Evolutionary conservation across 192 early-diverging fungal genomes (phyloP), one percentile per base, ranked within the genome.

Genomic region (Cladochytrium replicatum): DNA sequence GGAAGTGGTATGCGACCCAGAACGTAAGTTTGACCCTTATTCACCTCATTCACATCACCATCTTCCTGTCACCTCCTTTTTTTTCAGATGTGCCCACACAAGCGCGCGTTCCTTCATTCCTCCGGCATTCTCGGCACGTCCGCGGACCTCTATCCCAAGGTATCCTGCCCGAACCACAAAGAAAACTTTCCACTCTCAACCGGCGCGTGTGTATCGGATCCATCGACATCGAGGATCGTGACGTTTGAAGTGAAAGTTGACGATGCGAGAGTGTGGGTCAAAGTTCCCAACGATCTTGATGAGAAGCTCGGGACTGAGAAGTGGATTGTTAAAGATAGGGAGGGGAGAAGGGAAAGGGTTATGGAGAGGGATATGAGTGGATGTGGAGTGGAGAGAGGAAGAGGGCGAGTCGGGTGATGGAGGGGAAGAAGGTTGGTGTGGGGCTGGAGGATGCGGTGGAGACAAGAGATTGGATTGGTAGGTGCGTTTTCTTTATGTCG

Each of bases 131-230:
- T 85, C 30, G 81, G 83, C 11, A 55, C 63, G 31, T 51, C 52
- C 30, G 55, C 32, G 13, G 29, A 50, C 1, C 48, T 30, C 17
- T 29, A 52, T 29, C 69, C 78, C 4, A 78, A 80, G 37, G 72
- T 84, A 0, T 70, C 83, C 26, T 84, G 81, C 45, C 80, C 82
- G 1, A 69, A 79, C 55, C 81, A 84, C 64, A 84, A 82, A 56
- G 60, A 62, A 27, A 77, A 43, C 46, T 83, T 79, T 54, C 60
- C 76, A 11, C 54, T 83, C 7, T 55, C 55, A 26, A 71, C 67
- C 28, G 81, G 75, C 19, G 54, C 58, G 45, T 78, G 74, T 24
- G 46, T 77, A 19, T 38, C 73, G 26, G 74, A 58, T 42, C 67
- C 64, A 17, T 47, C 54, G 8, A 46, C 55, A 6, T 67, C 66